Percentiles rank a stretch among this genome's conserved stretches.
phyloP scores from a whole-genome alignment of 345 rosid species.

The Lumnitzera littorea region DNA sequence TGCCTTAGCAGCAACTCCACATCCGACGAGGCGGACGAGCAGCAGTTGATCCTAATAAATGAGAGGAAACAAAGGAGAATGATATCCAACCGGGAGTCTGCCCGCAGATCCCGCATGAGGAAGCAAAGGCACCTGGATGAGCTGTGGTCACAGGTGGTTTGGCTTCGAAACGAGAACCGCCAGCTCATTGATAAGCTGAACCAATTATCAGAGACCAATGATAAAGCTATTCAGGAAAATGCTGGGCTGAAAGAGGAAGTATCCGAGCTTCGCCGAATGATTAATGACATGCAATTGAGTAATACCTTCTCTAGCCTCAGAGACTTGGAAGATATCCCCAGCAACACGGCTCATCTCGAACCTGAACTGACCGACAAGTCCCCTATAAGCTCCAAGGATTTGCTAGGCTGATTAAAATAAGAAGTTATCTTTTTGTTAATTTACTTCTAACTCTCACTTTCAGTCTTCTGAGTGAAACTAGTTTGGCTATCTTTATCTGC shows the following conservation, averaged over 20 bases:
- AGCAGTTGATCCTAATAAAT: conserved; percentile 43
- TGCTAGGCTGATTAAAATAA: conserved; percentile 21
- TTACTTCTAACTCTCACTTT: neutral
- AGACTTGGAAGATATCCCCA: conserved; percentile 41
- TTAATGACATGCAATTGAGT: conserved; percentile 50
- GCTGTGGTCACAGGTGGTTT: conserved; percentile 79
- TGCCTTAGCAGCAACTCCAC: conserved; percentile 63
- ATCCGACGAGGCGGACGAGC: conserved; percentile 79
- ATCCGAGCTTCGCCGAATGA: conserved; percentile 51
- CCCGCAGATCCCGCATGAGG: conserved; percentile 90
- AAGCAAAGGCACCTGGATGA: conserved; percentile 95
- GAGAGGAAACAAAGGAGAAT: conserved; percentile 91
- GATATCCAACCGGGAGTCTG: conserved; percentile 94
- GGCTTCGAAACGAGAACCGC: conserved; percentile 82
- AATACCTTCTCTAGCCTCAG: conserved; percentile 39
- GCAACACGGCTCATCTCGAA: conserved; percentile 24
- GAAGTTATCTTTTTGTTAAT: neutral
- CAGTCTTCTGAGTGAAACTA: neutral
- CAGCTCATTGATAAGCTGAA: conserved; percentile 71
- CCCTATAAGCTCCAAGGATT: conserved; percentile 18
- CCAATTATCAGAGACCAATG: conserved; percentile 52
- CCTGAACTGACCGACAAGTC: conserved; percentile 27
- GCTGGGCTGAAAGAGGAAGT: conserved; percentile 65
- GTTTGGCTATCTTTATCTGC: neutral
- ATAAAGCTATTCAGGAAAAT: conserved; percentile 53